phyloP scores from a whole-genome alignment of 495 filamentous ascomycete genomes.

The Daldinia caldariorum region DNA sequence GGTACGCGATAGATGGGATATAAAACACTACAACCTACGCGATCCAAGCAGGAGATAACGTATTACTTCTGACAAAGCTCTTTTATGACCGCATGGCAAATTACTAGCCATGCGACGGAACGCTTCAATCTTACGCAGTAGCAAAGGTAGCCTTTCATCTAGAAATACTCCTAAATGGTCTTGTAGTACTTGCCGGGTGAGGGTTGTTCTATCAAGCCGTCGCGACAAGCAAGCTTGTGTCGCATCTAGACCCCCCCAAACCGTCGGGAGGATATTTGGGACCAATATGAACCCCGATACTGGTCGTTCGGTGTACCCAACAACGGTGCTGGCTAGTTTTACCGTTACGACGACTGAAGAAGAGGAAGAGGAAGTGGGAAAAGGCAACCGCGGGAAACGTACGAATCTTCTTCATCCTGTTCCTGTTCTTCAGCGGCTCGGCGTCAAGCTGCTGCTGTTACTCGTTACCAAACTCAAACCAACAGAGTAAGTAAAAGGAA shows the following conservation, averaged over 20 bases:
- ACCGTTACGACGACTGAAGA: constrained; percentile 15
- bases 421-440: constrained; percentile 35
- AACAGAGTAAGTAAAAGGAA: constrained; percentile 5
- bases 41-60: constrained; percentile 40
- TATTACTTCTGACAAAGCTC: constrained; percentile 33
- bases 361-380: constrained; percentile 10
- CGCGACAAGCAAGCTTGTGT: constrained; percentile 43
- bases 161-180: constrained; percentile 28
- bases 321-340: constrained; percentile 20
- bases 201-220: constrained; percentile 44
- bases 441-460: constrained; percentile 15
- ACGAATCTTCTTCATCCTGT: constrained; percentile 7
- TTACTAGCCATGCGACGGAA: constrained; percentile 37
- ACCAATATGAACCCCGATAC: constrained; percentile 20
- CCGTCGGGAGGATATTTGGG: constrained; percentile 32
- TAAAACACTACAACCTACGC: constrained; percentile 32
- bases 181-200: constrained; percentile 35
- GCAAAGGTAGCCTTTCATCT: constrained; percentile 18
- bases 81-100: constrained; percentile 30
- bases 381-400: constrained; percentile 21
- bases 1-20: constrained; percentile 23
- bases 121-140: constrained; percentile 14
- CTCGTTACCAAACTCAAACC: constrained; percentile 13
- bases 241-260: constrained; percentile 37
- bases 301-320: constrained; percentile 28